Percentiles rank a stretch among this genome's conserved stretches.
Evolutionary conservation across 2,329 filamentous ascomycete species (phyloP).

Genomic region (Penicillium sp.): DNA sequence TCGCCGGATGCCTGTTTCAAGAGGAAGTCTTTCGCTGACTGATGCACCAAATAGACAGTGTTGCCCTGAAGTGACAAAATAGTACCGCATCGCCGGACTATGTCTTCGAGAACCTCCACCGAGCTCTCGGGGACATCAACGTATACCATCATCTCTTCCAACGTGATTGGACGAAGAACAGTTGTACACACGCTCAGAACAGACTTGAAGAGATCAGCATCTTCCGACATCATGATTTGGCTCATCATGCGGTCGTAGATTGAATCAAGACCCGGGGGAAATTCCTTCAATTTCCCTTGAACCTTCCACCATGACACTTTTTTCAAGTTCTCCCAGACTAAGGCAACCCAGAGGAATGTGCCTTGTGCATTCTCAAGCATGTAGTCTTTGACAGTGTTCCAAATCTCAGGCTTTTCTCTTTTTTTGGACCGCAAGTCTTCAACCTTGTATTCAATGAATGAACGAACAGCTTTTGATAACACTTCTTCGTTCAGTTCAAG

Average conservation of each 20-base stretch:
- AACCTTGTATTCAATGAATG: slow-evolving; percentile 1
- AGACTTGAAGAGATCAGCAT: slow-evolving; percentile 33
- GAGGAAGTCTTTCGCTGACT: slow-evolving; percentile 31
- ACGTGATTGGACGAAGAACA: slow-evolving; percentile 39
- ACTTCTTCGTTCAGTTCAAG: slow-evolving; percentile 4
- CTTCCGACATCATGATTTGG: slow-evolving; percentile 29
- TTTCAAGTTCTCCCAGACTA: slow-evolving; percentile 35
- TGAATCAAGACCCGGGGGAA: slow-evolving; percentile 14
- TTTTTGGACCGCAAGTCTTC: not conserved
- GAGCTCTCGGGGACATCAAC: slow-evolving; percentile 1
- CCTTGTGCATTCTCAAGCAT: not conserved
- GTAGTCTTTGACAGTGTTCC: slow-evolving; percentile 16
- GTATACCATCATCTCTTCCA: slow-evolving; percentile 36
- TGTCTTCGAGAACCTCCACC: not conserved
- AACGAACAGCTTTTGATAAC: slow-evolving; percentile 4
- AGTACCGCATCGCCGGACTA: slow-evolving; percentile 23
- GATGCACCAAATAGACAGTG: slow-evolving; percentile 28
- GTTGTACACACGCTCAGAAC: slow-evolving; percentile 36
- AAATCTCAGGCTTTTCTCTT: not conserved
- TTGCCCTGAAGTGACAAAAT: slow-evolving; percentile 21
- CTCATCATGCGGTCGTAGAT: slow-evolving; percentile 28
- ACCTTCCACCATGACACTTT: slow-evolving; percentile 2
- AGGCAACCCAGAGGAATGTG: slow-evolving; percentile 38
- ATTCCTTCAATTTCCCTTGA: slow-evolving; percentile 3
- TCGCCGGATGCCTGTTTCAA: not conserved